Conservation (phyloP, 2,329 filamentous ascomycete genomes). For the Aspergillus sp. region DNA sequence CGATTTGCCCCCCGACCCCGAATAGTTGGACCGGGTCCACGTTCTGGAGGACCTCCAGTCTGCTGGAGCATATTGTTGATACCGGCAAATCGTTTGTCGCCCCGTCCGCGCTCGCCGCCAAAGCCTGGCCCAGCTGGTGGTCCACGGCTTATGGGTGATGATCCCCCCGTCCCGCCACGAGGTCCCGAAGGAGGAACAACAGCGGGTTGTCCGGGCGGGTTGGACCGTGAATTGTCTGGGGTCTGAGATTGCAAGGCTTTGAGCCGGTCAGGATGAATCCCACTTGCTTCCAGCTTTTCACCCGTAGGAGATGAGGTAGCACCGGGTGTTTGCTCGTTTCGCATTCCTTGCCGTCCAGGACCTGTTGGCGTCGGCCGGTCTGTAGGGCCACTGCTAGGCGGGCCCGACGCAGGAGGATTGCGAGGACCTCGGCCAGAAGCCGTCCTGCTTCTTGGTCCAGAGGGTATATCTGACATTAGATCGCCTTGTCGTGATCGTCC, state of each 20-base stretch:
- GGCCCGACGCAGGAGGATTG: conserved; percentile 34
- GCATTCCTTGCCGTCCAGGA: conserved; percentile 39
- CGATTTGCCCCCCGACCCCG: conserved; percentile 42
- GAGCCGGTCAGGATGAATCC: conserved; percentile 57
- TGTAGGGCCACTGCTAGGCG: conserved; percentile 21
- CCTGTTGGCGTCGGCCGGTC: conserved; percentile 47
- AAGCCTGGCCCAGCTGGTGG: conserved; percentile 38
- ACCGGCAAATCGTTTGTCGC: conserved; percentile 48
- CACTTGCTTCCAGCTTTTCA: conserved; percentile 39
- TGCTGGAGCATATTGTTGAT: conserved; percentile 51
- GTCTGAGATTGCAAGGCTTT: conserved; percentile 42
- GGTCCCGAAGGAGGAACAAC: conserved; percentile 42
- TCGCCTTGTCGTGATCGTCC: conserved; percentile 47
- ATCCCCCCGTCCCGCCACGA: conserved; percentile 35
- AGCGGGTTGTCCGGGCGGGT: conserved; percentile 24
- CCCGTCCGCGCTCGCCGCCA: conserved; percentile 39
- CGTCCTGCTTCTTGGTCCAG: conserved; percentile 52
- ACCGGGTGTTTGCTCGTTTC: conserved; percentile 33
- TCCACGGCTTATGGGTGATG: conserved; percentile 35
- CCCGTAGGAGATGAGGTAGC: conserved; percentile 32
- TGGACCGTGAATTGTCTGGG: conserved; percentile 21
- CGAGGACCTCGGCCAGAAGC: conserved; percentile 39
- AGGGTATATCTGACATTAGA: conserved; percentile 47
- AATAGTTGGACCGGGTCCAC: conserved; percentile 34
- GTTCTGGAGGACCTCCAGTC: conserved; percentile 35